phyloP scores from a whole-genome alignment of 1,139 yeast species.

The Lodderomyces margitis region DNA sequence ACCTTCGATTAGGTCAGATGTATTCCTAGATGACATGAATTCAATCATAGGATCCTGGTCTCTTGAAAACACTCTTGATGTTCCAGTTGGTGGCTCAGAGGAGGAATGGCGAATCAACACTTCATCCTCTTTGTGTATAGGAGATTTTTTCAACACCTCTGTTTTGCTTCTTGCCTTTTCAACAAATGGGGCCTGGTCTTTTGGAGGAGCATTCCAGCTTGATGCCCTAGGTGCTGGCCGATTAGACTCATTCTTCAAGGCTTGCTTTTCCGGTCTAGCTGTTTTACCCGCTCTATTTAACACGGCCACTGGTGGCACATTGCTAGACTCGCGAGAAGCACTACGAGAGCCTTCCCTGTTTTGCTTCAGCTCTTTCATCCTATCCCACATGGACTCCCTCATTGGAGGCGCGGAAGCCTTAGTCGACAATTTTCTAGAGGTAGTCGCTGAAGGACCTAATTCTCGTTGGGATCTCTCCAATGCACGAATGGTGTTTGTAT shows the following conservation, averaged over 20 bases:
- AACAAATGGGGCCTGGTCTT: neutral
- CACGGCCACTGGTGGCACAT: slow-evolving; percentile 4
- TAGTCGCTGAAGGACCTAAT: slow-evolving; percentile 27
- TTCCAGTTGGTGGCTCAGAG: neutral
- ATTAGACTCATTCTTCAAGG: neutral
- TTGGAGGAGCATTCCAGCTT: slow-evolving; percentile 12
- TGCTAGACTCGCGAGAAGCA: slow-evolving; percentile 4
- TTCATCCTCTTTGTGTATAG: slow-evolving; percentile 2
- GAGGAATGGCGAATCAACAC: neutral
- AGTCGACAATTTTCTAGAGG: slow-evolving; percentile 7
- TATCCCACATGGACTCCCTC: slow-evolving; percentile 34
- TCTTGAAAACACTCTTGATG: neutral
- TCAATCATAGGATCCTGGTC: slow-evolving; percentile 33
- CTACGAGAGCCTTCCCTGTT: slow-evolving; percentile 28
- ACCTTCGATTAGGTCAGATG: slow-evolving; percentile 33
- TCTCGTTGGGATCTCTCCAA: slow-evolving; percentile 40
- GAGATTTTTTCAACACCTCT: slow-evolving; percentile 9
- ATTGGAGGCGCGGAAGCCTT: slow-evolving; percentile 27
- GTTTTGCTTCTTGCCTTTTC: slow-evolving; percentile 12
- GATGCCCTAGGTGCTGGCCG: slow-evolving; percentile 9
- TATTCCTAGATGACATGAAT: slow-evolving; percentile 32
- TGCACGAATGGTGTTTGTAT: slow-evolving; percentile 36
- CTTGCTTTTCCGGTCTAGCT: slow-evolving; percentile 7
- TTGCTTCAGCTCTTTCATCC: slow-evolving; percentile 30
- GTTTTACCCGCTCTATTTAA: slow-evolving; percentile 8